These are phyloP conservation scores for Trebouxia sp. DNA, from an alignment of 139 green algal species.

Conservation along the genomic window DNA sequence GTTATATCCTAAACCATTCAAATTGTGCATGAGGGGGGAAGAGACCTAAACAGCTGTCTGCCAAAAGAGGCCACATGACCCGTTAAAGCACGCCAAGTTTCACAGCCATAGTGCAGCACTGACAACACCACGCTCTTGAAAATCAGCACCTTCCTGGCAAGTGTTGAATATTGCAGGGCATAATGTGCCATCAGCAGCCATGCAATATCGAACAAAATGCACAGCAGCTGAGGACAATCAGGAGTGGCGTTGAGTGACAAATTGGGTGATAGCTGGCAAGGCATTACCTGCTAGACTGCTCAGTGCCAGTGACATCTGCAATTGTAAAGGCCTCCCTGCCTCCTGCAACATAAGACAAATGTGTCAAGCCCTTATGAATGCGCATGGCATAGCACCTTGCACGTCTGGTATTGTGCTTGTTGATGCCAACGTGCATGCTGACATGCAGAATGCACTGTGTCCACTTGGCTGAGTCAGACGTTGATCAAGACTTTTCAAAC, in stretches of 20 bases:
- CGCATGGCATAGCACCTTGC: too few relatives aligned
- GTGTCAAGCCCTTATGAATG: too few relatives aligned
- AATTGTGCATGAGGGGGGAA: too few relatives aligned
- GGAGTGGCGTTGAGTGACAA: background rate
- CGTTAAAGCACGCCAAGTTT: background rate
- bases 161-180: background rate
- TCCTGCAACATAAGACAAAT: background rate
- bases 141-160: background rate
- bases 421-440: too few relatives aligned
- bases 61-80: too few relatives aligned
- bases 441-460: too few relatives aligned
- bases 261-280: background rate
- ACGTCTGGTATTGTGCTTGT: too few relatives aligned
- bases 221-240: background rate
- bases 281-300: conserved; percentile 24
- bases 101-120: background rate
- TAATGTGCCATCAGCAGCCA: background rate
- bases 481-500: too few relatives aligned
- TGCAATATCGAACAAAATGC: background rate
- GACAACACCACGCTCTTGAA: background rate
- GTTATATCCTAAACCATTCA: too few relatives aligned
- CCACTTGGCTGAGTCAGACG: too few relatives aligned
- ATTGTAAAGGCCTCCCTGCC: conserved; percentile 9
- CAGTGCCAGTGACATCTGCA: conserved; percentile 28
- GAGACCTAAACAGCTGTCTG: too few relatives aligned